These are phyloP conservation scores for Fusarium tupiense DNA, from an alignment of 2,329 filamentous ascomycete genomes.

Conservation along the genomic window DNA sequence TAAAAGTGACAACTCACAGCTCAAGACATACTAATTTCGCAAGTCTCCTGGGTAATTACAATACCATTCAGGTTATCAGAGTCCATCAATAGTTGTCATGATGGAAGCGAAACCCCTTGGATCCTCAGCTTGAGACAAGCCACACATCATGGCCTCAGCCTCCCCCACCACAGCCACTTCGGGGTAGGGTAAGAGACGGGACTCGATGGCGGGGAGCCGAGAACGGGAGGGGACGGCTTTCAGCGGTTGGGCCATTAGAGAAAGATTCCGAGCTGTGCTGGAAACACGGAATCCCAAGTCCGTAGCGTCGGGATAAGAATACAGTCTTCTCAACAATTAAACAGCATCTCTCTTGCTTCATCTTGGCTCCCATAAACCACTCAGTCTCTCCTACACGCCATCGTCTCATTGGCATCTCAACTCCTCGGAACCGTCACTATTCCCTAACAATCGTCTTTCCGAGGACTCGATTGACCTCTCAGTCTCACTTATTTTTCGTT, in stretches of 20 bases:
- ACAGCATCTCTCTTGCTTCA: neutral
- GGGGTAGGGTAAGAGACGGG: conserved; percentile 18
- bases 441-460: conserved; percentile 4
- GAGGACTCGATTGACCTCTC: neutral
- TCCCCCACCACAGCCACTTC: conserved; percentile 39
- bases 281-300: conserved; percentile 26
- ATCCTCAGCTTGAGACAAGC: neutral
- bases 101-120: neutral
- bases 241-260: conserved; percentile 33
- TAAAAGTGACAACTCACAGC: neutral
- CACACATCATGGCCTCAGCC: conserved; percentile 34
- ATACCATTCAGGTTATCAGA: neutral
- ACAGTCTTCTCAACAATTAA: conserved; percentile 17
- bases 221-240: conserved; percentile 42
- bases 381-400: neutral
- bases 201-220: conserved; percentile 32
- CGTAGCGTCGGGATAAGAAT: conserved; percentile 16
- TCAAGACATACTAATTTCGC: neutral
- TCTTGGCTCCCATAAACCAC: neutral
- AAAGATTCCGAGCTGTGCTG: conserved; percentile 25
- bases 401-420: neutral
- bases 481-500: neutral
- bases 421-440: conserved; percentile 14
- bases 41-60: neutral
- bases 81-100: neutral